Conservation (phyloP, 129 eudicot genomes). For the Artemisia argyi region DNA sequence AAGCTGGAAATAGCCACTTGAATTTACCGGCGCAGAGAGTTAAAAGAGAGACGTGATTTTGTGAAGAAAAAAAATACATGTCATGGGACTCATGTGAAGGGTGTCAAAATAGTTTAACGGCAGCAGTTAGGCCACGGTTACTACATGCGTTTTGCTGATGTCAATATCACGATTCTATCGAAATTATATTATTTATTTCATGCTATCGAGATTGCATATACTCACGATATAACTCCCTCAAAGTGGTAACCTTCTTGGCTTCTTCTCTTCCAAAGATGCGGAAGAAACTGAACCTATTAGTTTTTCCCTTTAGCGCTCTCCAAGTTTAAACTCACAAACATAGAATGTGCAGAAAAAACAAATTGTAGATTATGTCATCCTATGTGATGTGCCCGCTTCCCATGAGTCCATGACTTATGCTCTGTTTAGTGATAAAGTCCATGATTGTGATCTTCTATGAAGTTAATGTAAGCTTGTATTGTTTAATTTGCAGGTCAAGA, state of each 20-base stretch:
- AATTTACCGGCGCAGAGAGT: no score
- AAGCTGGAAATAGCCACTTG: no score
- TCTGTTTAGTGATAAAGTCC: not conserved
- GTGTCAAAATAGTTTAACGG: no score
- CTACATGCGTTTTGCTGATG: no score
- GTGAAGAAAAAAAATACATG: no score
- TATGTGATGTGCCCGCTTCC: not conserved
- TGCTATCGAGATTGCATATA: no score
- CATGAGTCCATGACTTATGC: not conserved
- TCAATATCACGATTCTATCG: no score
- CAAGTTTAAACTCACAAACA: not conserved
- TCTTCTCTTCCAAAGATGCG: not conserved
- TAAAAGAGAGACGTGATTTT: no score
- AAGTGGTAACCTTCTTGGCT: not conserved
- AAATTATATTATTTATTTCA: no score
- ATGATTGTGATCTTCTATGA: not conserved
- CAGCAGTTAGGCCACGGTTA: no score
- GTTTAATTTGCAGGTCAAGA: constrained; percentile 30
- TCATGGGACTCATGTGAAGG: no score
- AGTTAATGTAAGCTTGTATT: constrained; percentile 19
- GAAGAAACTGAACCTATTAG: not conserved
- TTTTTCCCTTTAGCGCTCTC: not conserved
- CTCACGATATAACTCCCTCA: no score
- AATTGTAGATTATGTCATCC: not conserved
- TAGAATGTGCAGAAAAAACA: not conserved